Evolutionary conservation across 148 eudicot species (phyloP).

Genomic region (Chenopodium quinoa): DNA sequence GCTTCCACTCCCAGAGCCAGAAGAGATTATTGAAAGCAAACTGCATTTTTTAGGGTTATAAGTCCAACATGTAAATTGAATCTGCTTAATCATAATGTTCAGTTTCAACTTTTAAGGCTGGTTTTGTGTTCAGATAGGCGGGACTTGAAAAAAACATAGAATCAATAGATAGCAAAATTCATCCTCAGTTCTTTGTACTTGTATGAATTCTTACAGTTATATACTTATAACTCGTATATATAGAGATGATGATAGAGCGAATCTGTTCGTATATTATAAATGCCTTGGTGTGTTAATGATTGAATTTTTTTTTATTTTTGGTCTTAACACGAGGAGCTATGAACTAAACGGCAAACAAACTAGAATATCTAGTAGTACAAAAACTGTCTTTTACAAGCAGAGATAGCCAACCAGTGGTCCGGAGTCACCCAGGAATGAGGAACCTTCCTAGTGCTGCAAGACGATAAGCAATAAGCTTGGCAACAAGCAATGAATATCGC

Average conservation of each 20-base stretch:
- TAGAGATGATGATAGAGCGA: neutral
- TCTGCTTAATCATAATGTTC: neutral
- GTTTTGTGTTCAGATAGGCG: neutral
- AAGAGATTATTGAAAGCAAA: constrained; percentile 2
- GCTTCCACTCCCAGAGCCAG: constrained; percentile 9
- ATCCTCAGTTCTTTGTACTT: neutral
- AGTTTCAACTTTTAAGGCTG: neutral
- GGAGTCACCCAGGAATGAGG: too few species aligned
- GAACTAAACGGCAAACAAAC: too few species aligned
- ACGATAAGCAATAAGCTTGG: too few species aligned
- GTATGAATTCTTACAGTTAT: neutral
- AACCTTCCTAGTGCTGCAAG: too few species aligned
- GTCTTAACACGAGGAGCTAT: too few species aligned
- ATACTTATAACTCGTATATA: neutral
- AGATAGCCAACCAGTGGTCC: too few species aligned
- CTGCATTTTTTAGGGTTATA: neutral
- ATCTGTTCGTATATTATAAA: neutral
- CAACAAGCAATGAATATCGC: too few species aligned
- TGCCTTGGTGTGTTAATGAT: neutral
- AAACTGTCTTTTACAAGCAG: too few species aligned
- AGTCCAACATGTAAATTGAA: neutral
- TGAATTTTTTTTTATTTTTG: too few species aligned
- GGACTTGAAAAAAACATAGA: neutral
- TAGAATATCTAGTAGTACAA: too few species aligned
- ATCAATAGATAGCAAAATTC: neutral